Percentiles rank a stretch among this genome's conserved stretches.
phyloP scores from a whole-genome alignment of 139 green algal genomes.

The Tetraselmis striata region DNA sequence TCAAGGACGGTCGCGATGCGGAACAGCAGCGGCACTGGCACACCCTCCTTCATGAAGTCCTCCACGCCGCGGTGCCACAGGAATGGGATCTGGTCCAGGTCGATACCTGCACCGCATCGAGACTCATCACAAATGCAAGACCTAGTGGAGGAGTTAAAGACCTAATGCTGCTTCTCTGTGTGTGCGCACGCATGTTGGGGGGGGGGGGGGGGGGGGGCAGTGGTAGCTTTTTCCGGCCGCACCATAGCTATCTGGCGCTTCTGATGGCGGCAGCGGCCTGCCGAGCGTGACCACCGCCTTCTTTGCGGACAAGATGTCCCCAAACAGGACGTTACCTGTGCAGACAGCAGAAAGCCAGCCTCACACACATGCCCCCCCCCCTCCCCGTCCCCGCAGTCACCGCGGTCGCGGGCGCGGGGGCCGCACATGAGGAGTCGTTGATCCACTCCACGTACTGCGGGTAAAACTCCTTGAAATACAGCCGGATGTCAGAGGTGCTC shows the following conservation, averaged over 20 bases:
- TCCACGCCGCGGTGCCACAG: slow-evolving; percentile 67
- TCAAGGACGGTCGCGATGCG: slow-evolving; percentile 36
- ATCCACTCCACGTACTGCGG: slow-evolving; percentile 84
- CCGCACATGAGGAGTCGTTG: slow-evolving; percentile 68
- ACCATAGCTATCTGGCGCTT: slow-evolving; percentile 32
- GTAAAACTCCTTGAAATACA: slow-evolving; percentile 61
- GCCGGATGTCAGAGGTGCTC: slow-evolving; percentile 45
- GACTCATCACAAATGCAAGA: no score
- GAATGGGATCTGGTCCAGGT: slow-evolving; percentile 38
- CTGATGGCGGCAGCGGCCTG: slow-evolving; percentile 45
- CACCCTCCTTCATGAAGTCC: slow-evolving; percentile 33
- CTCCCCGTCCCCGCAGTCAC: no score
- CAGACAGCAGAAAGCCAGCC: neutral
- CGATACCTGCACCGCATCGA: no score
- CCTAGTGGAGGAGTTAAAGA: slow-evolving; percentile 36
- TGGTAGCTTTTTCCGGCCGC: neutral
- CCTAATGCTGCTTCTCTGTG: neutral
- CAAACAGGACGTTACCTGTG: slow-evolving; percentile 71
- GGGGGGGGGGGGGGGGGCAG: no score
- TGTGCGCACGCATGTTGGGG: no score
- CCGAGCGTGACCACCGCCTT: slow-evolving; percentile 57
- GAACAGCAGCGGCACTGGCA: slow-evolving; percentile 35
- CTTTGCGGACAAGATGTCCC: slow-evolving; percentile 43
- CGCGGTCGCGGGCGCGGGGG: no score
- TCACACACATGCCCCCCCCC: neutral